These are phyloP conservation scores for Xylaria bambusicola DNA, from an alignment of 495 filamentous ascomycete genomes.

Conservation along the genomic window DNA sequence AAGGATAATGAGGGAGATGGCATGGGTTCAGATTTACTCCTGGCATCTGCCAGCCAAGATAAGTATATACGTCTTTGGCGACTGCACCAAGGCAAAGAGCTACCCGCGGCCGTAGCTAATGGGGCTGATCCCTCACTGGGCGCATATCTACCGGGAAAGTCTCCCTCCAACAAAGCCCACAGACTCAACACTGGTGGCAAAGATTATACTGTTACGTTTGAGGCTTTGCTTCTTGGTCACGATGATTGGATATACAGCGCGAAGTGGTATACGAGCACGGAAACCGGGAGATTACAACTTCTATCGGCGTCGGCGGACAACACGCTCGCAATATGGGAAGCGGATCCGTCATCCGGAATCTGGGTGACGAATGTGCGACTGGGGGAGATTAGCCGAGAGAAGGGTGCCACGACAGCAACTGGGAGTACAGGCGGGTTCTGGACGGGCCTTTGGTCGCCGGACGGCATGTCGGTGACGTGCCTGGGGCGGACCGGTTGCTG, in stretches of 20 bases:
- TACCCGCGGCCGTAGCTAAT: slow-evolving; percentile 50
- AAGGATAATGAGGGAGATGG: slow-evolving; percentile 35
- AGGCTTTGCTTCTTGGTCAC: slow-evolving; percentile 91
- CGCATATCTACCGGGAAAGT: slow-evolving; percentile 59
- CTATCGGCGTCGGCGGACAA: slow-evolving; percentile 94
- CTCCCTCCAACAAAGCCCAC: slow-evolving; percentile 87
- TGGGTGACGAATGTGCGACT: slow-evolving; percentile 85
- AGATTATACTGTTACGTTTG: slow-evolving; percentile 83
- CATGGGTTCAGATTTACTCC: slow-evolving; percentile 64
- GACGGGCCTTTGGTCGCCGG: slow-evolving; percentile 90
- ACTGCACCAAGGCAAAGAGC: slow-evolving; percentile 66
- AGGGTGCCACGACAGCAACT: slow-evolving; percentile 92
- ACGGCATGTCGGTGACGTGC: slow-evolving; percentile 71
- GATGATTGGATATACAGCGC: slow-evolving; percentile 98
- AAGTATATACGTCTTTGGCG: slow-evolving; percentile 97
- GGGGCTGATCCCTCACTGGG: slow-evolving; percentile 47
- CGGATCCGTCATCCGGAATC: slow-evolving; percentile 77
- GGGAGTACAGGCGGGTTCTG: slow-evolving; percentile 95
- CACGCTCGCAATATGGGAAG: slow-evolving; percentile 88
- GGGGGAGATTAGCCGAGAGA: slow-evolving; percentile 89
- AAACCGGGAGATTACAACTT: slow-evolving; percentile 61
- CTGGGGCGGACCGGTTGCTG: slow-evolving; percentile 92
- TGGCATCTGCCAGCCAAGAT: slow-evolving; percentile 95
- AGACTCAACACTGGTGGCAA: slow-evolving; percentile 53
- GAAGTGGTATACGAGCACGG: slow-evolving; percentile 57